Conservation (phyloP, 2,329 filamentous ascomycete genomes). For the Pochonia chlamydosporia region DNA sequence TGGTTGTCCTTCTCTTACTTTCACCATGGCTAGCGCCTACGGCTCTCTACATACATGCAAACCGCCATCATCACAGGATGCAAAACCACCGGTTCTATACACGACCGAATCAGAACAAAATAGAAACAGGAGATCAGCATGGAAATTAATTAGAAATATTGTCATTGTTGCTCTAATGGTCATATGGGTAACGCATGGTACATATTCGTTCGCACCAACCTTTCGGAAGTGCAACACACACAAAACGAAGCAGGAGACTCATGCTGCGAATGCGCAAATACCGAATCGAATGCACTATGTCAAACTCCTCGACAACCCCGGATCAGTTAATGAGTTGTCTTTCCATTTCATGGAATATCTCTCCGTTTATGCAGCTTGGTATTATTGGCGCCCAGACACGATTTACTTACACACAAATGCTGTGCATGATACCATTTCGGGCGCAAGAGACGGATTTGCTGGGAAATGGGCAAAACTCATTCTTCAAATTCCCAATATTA, state of each 20-base stretch:
- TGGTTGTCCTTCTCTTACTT: no score
- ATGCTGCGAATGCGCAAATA: not conserved
- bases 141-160: no score
- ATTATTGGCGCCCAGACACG: slow-evolving; percentile 1
- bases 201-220: not conserved
- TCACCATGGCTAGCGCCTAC: no score
- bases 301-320: not conserved
- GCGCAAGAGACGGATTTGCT: slow-evolving; percentile 1
- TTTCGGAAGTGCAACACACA: no score
- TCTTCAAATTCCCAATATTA: slow-evolving; percentile 15
- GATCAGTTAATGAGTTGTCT: not conserved
- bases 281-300: slow-evolving; percentile 5
- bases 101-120: no score
- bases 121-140: no score
- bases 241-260: no score
- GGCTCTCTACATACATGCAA: no score
- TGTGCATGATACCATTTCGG: not conserved
- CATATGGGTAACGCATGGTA: not conserved
- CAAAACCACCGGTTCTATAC: no score
- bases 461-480: slow-evolving; percentile 19
- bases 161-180: no score
- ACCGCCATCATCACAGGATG: no score
- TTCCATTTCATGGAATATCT: slow-evolving; percentile 6
- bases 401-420: slow-evolving; percentile 7
- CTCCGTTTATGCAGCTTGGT: slow-evolving; percentile 4